These are phyloP conservation scores for Candida hispaniensis DNA, from an alignment of 805 yeast species.

Conservation along the genomic window DNA sequence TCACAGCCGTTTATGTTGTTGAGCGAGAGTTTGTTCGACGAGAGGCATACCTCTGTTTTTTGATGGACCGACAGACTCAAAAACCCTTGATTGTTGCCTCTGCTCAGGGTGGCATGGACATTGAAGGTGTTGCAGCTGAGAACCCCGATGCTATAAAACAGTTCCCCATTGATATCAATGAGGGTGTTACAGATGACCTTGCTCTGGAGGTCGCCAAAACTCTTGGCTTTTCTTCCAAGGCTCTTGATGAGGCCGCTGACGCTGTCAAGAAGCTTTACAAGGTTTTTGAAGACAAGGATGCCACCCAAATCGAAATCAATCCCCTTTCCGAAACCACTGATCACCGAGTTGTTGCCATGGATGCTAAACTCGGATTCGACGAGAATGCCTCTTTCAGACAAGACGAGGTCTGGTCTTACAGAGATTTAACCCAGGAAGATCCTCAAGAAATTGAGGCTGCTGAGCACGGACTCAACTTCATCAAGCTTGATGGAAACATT, in stretches of 20 bases:
- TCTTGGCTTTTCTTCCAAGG: conserved; percentile 70
- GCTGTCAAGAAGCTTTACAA: conserved; percentile 78
- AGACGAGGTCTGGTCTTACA: conserved; percentile 88
- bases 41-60: conserved; percentile 90
- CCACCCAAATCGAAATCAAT: conserved; percentile 97
- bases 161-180: conserved; percentile 63
- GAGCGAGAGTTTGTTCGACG: conserved; percentile 89
- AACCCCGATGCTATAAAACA: conserved; percentile 88
- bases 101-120: conserved; percentile 98
- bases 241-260: conserved; percentile 77
- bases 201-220: conserved; percentile 69
- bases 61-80: conserved; percentile 88
- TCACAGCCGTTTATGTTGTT: conserved; percentile 90
- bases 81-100: conserved; percentile 91
- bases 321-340: conserved; percentile 91
- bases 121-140: conserved; percentile 92
- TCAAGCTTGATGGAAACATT: conserved; percentile 95
- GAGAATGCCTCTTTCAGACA: conserved; percentile 95
- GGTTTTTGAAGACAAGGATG: conserved; percentile 83
- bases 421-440: conserved; percentile 96
- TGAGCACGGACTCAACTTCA: conserved; percentile 83
- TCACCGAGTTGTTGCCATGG: conserved; percentile 92
- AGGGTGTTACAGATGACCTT: conserved; percentile 68
- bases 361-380: conserved; percentile 96
- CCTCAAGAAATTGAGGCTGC: conserved; percentile 93